Evolutionary conservation across 2,329 filamentous ascomycete genomes (phyloP).

Genomic region (Beauveria brongniartii): DNA sequence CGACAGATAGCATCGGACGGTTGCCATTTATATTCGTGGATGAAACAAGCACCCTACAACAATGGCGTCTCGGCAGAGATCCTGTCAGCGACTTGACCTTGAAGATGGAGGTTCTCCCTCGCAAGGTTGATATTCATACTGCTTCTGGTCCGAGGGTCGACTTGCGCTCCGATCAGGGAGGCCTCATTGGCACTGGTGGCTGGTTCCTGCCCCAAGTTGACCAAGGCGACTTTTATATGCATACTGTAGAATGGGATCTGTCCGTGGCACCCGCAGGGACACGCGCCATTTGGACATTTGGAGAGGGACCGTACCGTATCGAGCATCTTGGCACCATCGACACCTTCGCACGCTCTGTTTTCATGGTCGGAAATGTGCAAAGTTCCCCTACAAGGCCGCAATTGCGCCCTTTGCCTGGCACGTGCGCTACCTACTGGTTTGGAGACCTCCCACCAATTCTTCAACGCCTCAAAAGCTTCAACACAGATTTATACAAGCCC

Average conservation of each 20-base stretch:
- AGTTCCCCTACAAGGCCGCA: constrained; percentile 7
- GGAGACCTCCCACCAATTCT: constrained; percentile 12
- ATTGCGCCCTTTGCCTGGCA: not conserved
- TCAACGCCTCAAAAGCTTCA: constrained; percentile 11
- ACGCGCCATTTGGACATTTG: constrained; percentile 15
- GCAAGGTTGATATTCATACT: constrained; percentile 10
- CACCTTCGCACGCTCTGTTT: constrained; percentile 11
- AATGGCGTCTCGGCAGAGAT: constrained; percentile 13
- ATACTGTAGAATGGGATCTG: constrained; percentile 13
- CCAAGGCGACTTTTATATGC: constrained; percentile 6
- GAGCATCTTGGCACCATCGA: constrained; percentile 7
- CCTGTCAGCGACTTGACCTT: constrained; percentile 12
- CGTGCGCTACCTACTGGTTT: constrained; percentile 14
- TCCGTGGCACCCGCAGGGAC: constrained; percentile 10
- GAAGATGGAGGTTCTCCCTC: constrained; percentile 13
- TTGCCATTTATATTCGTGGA: constrained; percentile 13
- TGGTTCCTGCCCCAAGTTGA: constrained; percentile 14
- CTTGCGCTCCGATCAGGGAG: constrained; percentile 11
- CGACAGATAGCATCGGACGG: constrained; percentile 6
- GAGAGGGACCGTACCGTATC: constrained; percentile 12
- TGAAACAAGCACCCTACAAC: constrained; percentile 11
- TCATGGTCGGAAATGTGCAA: constrained; percentile 14
- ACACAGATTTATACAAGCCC: constrained; percentile 11
- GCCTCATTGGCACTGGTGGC: constrained; percentile 4
- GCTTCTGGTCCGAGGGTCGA: constrained; percentile 13